Evolutionary conservation across 768 basidiomycete genomes (phyloP).

Genomic region (Trametes cubensis): DNA sequence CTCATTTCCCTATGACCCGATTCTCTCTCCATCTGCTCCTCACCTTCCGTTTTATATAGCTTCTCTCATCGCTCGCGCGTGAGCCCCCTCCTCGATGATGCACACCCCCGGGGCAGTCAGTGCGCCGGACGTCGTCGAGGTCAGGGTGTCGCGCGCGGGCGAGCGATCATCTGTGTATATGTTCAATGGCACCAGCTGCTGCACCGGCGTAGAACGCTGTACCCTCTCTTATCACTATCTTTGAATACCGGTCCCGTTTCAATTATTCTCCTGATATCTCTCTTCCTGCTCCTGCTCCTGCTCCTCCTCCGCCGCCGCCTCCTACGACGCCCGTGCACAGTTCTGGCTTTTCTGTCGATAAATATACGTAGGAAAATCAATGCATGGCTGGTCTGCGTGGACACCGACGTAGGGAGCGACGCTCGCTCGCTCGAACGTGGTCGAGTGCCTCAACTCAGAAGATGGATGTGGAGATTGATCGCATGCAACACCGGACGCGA

Average conservation of each 20-base stretch:
- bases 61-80: background rate
- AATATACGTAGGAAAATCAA: too few relatives aligned
- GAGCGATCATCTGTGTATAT: background rate
- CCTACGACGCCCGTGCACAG: too few relatives aligned
- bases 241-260: too few relatives aligned
- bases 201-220: conserved; percentile 14
- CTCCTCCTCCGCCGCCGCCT: too few relatives aligned
- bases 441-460: too few relatives aligned
- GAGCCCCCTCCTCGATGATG: conserved; percentile 6
- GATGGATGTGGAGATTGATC: background rate
- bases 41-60: background rate
- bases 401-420: too few relatives aligned
- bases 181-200: conserved; percentile 1
- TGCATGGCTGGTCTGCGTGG: too few relatives aligned
- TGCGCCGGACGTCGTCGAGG: conserved; percentile 5
- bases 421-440: too few relatives aligned
- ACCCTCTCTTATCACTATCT: too few relatives aligned
- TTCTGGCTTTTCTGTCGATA: too few relatives aligned
- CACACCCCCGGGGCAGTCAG: conserved; percentile 14
- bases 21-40: background rate
- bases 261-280: too few relatives aligned
- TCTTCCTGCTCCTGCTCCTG: too few relatives aligned
- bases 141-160: background rate
- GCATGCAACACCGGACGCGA: background rate
- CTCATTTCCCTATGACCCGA: conserved; percentile 12